Evolutionary conservation across 129 eudicot genomes (phyloP).

Genomic region (Escallonia rubra): DNA sequence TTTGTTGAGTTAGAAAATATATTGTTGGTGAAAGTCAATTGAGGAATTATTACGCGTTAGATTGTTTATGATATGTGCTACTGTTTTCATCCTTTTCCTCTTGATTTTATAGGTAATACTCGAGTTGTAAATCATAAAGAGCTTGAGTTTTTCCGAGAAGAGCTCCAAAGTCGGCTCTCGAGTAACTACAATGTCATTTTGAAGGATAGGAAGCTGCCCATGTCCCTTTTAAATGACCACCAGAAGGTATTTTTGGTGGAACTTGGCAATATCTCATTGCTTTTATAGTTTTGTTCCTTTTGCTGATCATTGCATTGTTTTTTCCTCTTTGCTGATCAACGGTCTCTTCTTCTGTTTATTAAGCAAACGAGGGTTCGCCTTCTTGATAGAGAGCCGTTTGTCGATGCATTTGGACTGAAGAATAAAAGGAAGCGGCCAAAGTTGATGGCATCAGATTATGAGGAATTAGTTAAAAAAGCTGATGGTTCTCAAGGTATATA

Average conservation of each 20-base stretch:
- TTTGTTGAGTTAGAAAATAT: no score
- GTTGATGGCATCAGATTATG: slow-evolving; percentile 68
- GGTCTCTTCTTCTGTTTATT: slow-evolving; percentile 13
- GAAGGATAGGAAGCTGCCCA: slow-evolving; percentile 83
- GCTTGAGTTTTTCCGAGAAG: slow-evolving; percentile 79
- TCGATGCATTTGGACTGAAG: slow-evolving; percentile 93
- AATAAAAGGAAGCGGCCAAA: slow-evolving; percentile 86
- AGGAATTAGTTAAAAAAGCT: slow-evolving; percentile 69
- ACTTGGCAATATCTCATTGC: no score
- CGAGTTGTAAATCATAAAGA: slow-evolving; percentile 72
- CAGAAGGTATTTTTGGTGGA: slow-evolving; percentile 53
- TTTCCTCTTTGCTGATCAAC: no score
- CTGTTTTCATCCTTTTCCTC: neutral
- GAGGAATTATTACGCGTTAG: no score
- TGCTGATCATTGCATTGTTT: neutral
- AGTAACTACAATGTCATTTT: slow-evolving; percentile 67
- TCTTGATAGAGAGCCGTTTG: slow-evolving; percentile 85
- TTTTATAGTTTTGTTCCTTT: slow-evolving; percentile 3
- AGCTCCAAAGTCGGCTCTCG: slow-evolving; percentile 60
- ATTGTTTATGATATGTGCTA: no score
- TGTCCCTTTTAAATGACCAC: slow-evolving; percentile 88
- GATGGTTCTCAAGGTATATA: slow-evolving; percentile 73
- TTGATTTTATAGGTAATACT: slow-evolving; percentile 52
- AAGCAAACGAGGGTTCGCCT: slow-evolving; percentile 94
- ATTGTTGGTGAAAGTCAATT: no score